phyloP scores from a whole-genome alignment of 495 filamentous ascomycete genomes.

The Diplogelasinospora grovesii region DNA sequence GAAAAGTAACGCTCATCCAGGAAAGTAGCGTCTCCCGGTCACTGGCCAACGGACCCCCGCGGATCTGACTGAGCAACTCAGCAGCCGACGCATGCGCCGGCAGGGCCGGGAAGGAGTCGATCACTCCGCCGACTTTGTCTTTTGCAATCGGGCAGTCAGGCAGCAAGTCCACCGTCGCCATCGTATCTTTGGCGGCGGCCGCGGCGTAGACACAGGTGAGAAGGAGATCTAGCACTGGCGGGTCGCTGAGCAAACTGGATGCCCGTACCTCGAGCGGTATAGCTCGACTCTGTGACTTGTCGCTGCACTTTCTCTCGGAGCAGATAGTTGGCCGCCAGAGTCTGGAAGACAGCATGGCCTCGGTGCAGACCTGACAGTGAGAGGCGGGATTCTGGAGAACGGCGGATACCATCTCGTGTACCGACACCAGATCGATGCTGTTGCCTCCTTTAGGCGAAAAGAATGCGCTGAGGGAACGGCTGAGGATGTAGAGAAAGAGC shows the following conservation, averaged over 20 bases:
- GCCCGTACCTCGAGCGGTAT: constrained; percentile 9
- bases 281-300: constrained; percentile 5
- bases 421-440: constrained; percentile 1
- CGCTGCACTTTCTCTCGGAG: background rate
- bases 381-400: constrained; percentile 1
- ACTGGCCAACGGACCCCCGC: background rate
- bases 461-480: constrained; percentile 1
- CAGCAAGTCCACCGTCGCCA: background rate
- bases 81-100: background rate
- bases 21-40: constrained; percentile 4
- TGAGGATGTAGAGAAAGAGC: constrained; percentile 9
- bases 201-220: constrained; percentile 6
- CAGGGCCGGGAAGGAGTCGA: constrained; percentile 9
- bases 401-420: constrained; percentile 1
- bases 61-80: constrained; percentile 6
- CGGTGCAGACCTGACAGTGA: constrained; percentile 6
- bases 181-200: background rate
- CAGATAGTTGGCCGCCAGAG: constrained; percentile 8
- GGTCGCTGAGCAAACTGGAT: constrained; percentile 5
- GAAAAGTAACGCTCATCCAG: constrained; percentile 7
- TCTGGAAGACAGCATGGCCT: background rate
- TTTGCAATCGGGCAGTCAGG: constrained; percentile 3
- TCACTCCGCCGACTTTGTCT: background rate
- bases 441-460: background rate
- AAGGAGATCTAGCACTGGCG: constrained; percentile 6